Evolutionary conservation across 2,329 filamentous ascomycete species (phyloP).

Genomic region (Alternaria solani): DNA sequence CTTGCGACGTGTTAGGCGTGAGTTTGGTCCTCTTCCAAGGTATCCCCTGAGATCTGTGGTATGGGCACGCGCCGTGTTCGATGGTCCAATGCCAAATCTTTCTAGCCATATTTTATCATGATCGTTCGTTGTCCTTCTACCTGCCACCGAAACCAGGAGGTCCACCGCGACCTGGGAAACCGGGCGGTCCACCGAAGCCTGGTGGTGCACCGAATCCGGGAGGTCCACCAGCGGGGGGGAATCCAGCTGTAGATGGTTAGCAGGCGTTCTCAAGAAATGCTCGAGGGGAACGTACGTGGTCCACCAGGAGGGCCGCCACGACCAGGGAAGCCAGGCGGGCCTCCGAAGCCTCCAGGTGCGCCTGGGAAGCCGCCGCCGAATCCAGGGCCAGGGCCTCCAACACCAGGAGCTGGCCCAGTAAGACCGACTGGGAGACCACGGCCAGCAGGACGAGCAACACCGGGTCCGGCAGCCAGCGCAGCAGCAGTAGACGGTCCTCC

Average conservation of each 20-base stretch:
- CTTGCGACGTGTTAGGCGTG: conserved; percentile 3
- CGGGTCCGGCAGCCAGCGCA: conserved; percentile 78
- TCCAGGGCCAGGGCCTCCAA: conserved; percentile 78
- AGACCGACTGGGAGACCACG: conserved; percentile 83
- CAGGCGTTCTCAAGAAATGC: neutral
- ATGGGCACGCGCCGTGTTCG: conserved; percentile 2
- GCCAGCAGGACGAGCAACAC: conserved; percentile 89
- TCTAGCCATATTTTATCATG: conserved; percentile 5
- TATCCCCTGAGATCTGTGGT: conserved; percentile 6
- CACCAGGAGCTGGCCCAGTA: conserved; percentile 86
- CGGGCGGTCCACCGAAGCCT: conserved; percentile 34
- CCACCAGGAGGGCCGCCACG: conserved; percentile 52
- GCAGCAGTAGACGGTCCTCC: conserved; percentile 69
- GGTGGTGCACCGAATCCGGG: conserved; percentile 47
- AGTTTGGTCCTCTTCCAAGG: conserved; percentile 7
- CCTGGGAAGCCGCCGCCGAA: conserved; percentile 57
- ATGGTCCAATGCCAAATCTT: conserved; percentile 7
- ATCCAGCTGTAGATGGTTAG: conserved; percentile 44
- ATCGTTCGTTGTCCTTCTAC: conserved; percentile 21
- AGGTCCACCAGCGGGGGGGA: conserved; percentile 63
- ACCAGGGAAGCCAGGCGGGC: conserved; percentile 42
- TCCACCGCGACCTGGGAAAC: conserved; percentile 37
- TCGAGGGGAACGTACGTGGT: conserved; percentile 40
- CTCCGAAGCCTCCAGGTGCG: conserved; percentile 48
- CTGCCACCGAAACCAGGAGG: conserved; percentile 40